Evolutionary conservation across 257 asterid species (phyloP).

Genomic region (Verbena officinalis): DNA sequence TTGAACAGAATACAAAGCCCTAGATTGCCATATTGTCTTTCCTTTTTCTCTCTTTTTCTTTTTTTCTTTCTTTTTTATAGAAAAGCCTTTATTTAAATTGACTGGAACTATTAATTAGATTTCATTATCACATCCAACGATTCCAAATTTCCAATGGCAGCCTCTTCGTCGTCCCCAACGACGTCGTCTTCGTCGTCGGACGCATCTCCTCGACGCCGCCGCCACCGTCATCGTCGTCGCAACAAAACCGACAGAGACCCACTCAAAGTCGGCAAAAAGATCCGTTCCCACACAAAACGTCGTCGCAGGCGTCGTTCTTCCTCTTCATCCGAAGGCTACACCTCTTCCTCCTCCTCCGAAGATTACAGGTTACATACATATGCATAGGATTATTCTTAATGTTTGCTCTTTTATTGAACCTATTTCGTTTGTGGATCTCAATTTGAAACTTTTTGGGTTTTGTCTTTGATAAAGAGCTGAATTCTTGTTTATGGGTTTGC

Average conservation of each 20-base stretch:
- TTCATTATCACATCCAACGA: constrained; percentile 10
- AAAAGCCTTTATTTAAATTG: neutral
- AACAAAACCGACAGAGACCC: constrained; percentile 47
- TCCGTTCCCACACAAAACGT: constrained; percentile 66
- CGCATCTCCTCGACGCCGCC: constrained; percentile 47
- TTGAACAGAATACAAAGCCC: too few species aligned
- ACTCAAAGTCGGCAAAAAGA: constrained; percentile 65
- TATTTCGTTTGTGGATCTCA: constrained; percentile 26
- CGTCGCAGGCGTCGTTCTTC: constrained; percentile 70
- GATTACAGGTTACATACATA: constrained; percentile 52
- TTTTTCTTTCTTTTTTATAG: too few species aligned
- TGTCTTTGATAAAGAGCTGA: neutral
- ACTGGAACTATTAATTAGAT: neutral
- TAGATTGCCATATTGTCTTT: too few species aligned
- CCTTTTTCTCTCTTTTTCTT: too few species aligned
- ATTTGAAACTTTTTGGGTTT: neutral
- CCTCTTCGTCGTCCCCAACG: constrained; percentile 59
- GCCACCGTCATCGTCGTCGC: constrained; percentile 50
- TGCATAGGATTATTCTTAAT: neutral
- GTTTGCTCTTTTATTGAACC: neutral
- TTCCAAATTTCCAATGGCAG: constrained; percentile 55
- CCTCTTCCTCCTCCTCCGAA: constrained; percentile 63
- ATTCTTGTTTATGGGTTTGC: constrained; percentile 20
- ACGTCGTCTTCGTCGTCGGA: constrained; percentile 53
- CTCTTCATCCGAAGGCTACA: constrained; percentile 63